Percentiles rank a stretch among this genome's conserved stretches.
Conservation (phyloP, 2,329 filamentous ascomycete genomes). For the Venturia nashicola region DNA sequence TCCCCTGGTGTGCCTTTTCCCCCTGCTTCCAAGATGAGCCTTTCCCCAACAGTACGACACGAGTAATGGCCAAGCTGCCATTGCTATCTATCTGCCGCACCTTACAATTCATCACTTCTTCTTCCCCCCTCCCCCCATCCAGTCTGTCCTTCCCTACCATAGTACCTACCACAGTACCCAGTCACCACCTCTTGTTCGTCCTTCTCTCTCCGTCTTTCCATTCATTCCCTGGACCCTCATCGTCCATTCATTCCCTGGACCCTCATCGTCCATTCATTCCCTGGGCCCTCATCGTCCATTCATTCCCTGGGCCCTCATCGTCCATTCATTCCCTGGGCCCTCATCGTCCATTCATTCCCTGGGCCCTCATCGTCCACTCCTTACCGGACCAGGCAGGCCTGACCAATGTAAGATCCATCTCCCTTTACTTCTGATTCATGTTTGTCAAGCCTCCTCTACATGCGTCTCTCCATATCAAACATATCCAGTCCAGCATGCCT, state of each 20-base stretch:
- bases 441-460: neutral
- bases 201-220: too few species aligned
- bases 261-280: too few species aligned
- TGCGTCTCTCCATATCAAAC: neutral
- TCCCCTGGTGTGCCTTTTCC: too few species aligned
- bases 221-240: too few species aligned
- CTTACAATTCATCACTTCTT: neutral
- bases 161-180: neutral
- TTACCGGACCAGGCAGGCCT: neutral
- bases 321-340: too few species aligned
- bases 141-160: neutral
- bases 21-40: too few species aligned
- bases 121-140: neutral
- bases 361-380: too few species aligned
- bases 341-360: too few species aligned
- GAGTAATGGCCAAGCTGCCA: neutral
- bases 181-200: neutral
- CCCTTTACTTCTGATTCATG: neutral
- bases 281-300: too few species aligned
- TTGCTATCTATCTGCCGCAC: neutral
- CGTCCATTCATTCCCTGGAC: too few species aligned
- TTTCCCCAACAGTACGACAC: neutral
- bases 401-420: neutral
- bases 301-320: too few species aligned
- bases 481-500: neutral